Evolutionary conservation across 2,329 filamentous ascomycete genomes (phyloP).

Genomic region (Bipolaris victoriae): DNA sequence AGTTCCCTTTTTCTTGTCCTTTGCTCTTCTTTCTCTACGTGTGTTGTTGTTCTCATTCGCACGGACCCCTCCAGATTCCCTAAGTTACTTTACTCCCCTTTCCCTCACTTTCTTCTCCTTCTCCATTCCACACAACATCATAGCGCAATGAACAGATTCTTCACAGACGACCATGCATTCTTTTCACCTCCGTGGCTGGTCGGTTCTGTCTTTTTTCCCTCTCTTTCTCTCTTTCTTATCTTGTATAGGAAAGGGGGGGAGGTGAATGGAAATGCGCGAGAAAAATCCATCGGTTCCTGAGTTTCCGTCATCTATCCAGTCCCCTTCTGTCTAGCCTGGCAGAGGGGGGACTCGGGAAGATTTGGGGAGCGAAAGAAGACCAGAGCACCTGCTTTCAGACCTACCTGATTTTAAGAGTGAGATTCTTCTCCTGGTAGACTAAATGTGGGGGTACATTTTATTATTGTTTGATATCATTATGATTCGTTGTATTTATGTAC

Average conservation of each 20-base stretch:
- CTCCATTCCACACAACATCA: slow-evolving; percentile 10
- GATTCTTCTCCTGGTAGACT: slow-evolving; percentile 45
- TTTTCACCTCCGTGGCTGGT: slow-evolving; percentile 25
- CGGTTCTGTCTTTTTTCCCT: slow-evolving; percentile 22
- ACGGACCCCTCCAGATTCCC: neutral
- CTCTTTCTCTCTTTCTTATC: neutral
- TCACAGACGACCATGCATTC: slow-evolving; percentile 28
- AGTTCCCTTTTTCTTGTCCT: slow-evolving; percentile 4
- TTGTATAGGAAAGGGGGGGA: neutral
- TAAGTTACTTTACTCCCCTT: neutral
- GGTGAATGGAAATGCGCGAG: slow-evolving; percentile 27
- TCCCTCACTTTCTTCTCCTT: neutral
- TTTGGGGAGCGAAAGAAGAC: no score
- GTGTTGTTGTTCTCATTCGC: neutral
- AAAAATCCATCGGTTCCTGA: slow-evolving; percentile 21
- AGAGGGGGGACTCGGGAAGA: slow-evolving; percentile 19
- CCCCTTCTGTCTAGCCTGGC: slow-evolving; percentile 14
- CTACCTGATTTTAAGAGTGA: slow-evolving; percentile 36
- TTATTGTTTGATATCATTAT: neutral
- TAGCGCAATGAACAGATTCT: slow-evolving; percentile 42
- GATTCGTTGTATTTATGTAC: neutral
- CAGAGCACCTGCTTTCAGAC: slow-evolving; percentile 40
- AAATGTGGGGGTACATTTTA: slow-evolving; percentile 41
- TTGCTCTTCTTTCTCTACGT: neutral
- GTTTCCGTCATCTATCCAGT: no score